These are phyloP conservation scores for Rosa chinensis DNA, from an alignment of 306 rosid genomes.

Conservation along the genomic window DNA sequence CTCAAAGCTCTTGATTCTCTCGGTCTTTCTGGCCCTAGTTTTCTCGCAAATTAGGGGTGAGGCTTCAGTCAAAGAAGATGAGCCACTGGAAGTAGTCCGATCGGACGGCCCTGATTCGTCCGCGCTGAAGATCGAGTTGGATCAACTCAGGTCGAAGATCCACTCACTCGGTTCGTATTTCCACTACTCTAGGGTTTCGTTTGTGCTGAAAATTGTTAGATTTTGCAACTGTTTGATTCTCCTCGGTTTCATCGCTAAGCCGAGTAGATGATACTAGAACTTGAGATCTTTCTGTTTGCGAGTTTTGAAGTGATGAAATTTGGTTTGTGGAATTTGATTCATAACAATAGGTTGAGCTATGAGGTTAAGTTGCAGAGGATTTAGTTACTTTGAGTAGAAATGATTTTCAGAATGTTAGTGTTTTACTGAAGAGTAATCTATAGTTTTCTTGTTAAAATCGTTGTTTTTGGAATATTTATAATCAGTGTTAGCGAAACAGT, in stretches of 20 bases:
- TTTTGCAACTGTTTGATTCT: neutral
- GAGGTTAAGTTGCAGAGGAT: slow-evolving; percentile 1
- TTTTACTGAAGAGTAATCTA: neutral
- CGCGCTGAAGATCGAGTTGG: slow-evolving; percentile 64
- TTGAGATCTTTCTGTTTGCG: slow-evolving; percentile 4
- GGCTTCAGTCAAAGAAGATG: slow-evolving; percentile 38
- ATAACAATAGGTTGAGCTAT: neutral
- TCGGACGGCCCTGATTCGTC: slow-evolving; percentile 48
- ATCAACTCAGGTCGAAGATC: slow-evolving; percentile 74
- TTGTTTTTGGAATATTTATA: no score
- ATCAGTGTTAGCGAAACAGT: neutral
- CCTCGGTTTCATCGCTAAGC: slow-evolving; percentile 12
- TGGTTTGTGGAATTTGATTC: neutral
- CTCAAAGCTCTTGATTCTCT: slow-evolving; percentile 50
- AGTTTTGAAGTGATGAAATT: neutral
- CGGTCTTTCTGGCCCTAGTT: slow-evolving; percentile 59
- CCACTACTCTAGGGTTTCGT: neutral
- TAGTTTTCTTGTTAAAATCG: neutral
- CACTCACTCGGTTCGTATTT: slow-evolving; percentile 61
- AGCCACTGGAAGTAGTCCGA: slow-evolving; percentile 19
- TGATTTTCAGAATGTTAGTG: neutral
- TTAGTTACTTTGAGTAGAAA: neutral
- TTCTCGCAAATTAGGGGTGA: slow-evolving; percentile 43
- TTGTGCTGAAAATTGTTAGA: neutral
- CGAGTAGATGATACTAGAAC: neutral